Conservation (phyloP, 2,329 filamentous ascomycete species). For the Colletotrichum sp. region DNA sequence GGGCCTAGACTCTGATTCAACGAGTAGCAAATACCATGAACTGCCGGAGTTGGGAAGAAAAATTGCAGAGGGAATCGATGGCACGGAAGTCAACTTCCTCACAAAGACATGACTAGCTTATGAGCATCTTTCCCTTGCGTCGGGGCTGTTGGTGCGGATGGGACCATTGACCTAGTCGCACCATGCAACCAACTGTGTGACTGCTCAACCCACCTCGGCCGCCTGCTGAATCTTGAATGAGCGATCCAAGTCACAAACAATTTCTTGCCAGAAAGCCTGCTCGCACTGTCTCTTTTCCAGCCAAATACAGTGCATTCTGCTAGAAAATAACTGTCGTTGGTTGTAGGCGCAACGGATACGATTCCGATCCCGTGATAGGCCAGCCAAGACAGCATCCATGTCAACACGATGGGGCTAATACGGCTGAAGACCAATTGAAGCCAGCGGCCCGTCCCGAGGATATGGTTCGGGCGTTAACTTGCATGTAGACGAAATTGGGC, state of each 20-base stretch:
- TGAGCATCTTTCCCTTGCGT: background rate
- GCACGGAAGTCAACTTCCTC: fast-evolving
- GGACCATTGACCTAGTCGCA: background rate
- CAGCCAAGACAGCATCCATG: background rate
- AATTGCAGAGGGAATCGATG: fast-evolving
- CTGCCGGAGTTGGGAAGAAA: fast-evolving
- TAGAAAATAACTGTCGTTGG: background rate
- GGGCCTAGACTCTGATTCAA: background rate
- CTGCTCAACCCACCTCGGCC: background rate
- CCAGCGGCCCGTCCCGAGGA: background rate
- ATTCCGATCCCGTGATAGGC: background rate
- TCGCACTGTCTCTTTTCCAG: background rate
- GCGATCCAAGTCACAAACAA: background rate
- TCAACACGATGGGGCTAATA: background rate
- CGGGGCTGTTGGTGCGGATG: background rate
- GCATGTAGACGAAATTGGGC: background rate
- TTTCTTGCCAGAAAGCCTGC: fast-evolving
- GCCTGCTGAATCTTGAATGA: background rate
- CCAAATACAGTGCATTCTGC: background rate
- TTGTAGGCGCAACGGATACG: background rate
- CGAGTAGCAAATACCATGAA: fast-evolving
- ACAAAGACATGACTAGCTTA: background rate
- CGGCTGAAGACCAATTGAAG: background rate
- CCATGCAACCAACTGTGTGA: no score
- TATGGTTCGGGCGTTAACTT: background rate